A percentile compares a stretch with the other conserved stretches of the same genome.
Conservation (phyloP, 1,139 yeast genomes). For the Saccharomyces hybrid region DNA sequence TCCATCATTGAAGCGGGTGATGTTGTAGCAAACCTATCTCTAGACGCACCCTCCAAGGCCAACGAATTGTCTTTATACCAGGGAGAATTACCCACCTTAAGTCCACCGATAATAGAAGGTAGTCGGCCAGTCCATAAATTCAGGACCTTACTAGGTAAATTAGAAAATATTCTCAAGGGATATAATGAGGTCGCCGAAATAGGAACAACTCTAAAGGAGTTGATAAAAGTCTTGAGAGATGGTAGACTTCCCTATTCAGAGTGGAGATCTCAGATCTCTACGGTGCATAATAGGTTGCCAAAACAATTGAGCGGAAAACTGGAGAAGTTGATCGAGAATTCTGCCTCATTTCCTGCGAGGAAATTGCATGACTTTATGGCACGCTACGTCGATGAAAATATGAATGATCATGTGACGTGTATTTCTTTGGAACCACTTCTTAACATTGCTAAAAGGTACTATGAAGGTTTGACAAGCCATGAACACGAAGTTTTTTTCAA, state of each 20-base stretch:
- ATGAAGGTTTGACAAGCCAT: constrained; percentile 69
- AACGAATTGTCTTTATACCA: constrained; percentile 94
- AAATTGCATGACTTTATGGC: neutral
- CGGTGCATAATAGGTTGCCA: constrained; percentile 87
- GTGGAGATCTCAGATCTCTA: constrained; percentile 81
- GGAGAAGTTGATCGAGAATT: constrained; percentile 56
- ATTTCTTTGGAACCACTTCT: constrained; percentile 64
- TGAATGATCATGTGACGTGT: constrained; percentile 43
- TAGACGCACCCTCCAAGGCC: constrained; percentile 95
- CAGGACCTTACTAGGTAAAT: constrained; percentile 47
- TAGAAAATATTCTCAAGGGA: constrained; percentile 77
- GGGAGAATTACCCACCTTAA: constrained; percentile 86
- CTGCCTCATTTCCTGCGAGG: constrained; percentile 28
- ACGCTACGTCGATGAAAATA: constrained; percentile 27
- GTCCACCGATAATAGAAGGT: constrained; percentile 76
- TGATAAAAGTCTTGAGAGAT: constrained; percentile 66
- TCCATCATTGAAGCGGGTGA: constrained; percentile 95
- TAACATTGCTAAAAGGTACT: constrained; percentile 58
- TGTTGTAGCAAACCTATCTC: constrained; percentile 83
- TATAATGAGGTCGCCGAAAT: constrained; percentile 92
- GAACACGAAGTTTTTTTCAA: constrained; percentile 65
- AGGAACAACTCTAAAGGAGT: constrained; percentile 68
- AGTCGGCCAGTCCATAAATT: constrained; percentile 76
- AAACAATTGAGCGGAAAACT: constrained; percentile 63
- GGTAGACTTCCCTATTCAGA: constrained; percentile 85